Evolutionary conservation across 805 yeast species (phyloP).

Genomic region (Pichia nanzhaoensis): DNA sequence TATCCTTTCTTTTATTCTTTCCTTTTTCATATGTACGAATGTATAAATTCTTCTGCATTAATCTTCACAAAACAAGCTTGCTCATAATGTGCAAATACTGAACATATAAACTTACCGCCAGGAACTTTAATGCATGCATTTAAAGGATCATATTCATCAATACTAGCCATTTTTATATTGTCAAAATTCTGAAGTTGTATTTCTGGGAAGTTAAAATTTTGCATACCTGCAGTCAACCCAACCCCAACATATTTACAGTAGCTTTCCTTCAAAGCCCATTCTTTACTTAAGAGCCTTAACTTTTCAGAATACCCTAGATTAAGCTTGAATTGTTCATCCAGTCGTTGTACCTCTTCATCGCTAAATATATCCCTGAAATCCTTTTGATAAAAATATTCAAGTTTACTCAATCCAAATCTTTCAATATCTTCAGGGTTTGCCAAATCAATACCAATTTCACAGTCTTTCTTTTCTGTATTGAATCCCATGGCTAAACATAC

Average conservation of each 20-base stretch:
- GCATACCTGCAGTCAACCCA: constrained; percentile 38
- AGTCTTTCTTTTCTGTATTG: constrained; percentile 1
- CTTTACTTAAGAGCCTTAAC: constrained; percentile 39
- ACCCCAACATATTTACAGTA: constrained; percentile 60
- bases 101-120: constrained; percentile 8
- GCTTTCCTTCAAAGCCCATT: constrained; percentile 80
- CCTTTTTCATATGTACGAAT: background rate
- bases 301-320: constrained; percentile 9
- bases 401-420: constrained; percentile 14
- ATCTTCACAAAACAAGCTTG: constrained; percentile 5
- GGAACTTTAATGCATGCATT: constrained; percentile 10
- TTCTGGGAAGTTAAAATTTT: constrained; percentile 19
- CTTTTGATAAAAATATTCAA: constrained; percentile 18
- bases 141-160: background rate
- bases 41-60: constrained; percentile 5
- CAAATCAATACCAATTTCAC: constrained; percentile 41
- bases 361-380: constrained; percentile 28
- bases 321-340: constrained; percentile 21
- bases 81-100: constrained; percentile 11
- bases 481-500: constrained; percentile 40
- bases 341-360: constrained; percentile 20
- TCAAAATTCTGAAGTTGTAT: constrained; percentile 23
- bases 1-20: background rate
- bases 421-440: constrained; percentile 32
- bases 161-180: constrained; percentile 10